phyloP scores from a whole-genome alignment of 2,329 filamentous ascomycete species.

The Colletotrichum orbiculare region DNA sequence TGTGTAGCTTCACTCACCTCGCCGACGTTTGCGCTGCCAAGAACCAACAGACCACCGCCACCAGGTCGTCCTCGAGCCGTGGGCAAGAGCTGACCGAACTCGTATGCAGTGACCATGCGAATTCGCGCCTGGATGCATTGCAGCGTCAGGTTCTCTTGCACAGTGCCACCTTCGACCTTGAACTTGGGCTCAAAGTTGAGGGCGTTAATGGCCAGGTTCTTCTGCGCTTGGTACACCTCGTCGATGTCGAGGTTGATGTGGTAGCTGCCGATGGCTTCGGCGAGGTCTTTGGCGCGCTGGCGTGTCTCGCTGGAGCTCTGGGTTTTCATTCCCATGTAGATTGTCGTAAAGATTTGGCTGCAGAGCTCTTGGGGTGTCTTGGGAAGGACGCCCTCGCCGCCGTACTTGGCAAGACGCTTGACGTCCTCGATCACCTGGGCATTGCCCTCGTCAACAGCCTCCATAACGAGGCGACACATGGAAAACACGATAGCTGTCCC shows the following conservation, averaged over 20 bases:
- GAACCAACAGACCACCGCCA: conserved; percentile 71
- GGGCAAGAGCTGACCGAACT: conserved; percentile 71
- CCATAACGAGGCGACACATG: conserved; percentile 67
- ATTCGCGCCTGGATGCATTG: conserved; percentile 59
- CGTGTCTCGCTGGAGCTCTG: conserved; percentile 75
- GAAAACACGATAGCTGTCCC: conserved; percentile 50
- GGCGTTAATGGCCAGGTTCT: conserved; percentile 66
- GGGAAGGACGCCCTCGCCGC: conserved; percentile 52
- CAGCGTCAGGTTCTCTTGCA: conserved; percentile 71
- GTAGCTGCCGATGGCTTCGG: conserved; percentile 73
- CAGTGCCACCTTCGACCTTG: conserved; percentile 72
- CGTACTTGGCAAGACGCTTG: conserved; percentile 46
- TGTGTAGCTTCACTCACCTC: conserved; percentile 40
- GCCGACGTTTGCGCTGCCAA: conserved; percentile 76
- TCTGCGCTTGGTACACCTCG: conserved; percentile 69
- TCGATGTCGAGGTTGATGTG: conserved; percentile 83
- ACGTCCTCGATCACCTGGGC: conserved; percentile 51
- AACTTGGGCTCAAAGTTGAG: conserved; percentile 66
- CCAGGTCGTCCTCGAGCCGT: conserved; percentile 66
- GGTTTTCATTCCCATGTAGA: conserved; percentile 77
- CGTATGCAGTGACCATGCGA: conserved; percentile 72
- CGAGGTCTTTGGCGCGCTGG: conserved; percentile 70
- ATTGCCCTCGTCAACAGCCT: conserved; percentile 58
- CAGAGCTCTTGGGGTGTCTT: conserved; percentile 67
- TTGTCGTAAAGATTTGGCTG: conserved; percentile 59